Percentiles rank a stretch among this genome's conserved stretches.
Evolutionary conservation across 1,139 yeast genomes (phyloP).

Genomic region (Saccharomyces pastorianus): DNA sequence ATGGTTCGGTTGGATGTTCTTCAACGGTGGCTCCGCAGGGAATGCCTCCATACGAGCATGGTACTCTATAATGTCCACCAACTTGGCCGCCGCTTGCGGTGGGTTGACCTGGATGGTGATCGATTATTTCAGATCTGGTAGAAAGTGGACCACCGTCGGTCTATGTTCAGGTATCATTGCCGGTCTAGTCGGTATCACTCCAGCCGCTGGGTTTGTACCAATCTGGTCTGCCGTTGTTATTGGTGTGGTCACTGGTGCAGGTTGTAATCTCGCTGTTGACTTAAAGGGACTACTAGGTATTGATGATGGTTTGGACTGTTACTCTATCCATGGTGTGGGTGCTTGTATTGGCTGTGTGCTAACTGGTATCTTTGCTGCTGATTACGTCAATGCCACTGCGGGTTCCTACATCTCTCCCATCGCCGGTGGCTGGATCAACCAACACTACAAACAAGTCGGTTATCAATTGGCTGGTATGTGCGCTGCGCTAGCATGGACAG

Average conservation of each 20-base stretch:
- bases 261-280: conserved; percentile 80
- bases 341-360: conserved; percentile 76
- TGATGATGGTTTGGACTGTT: conserved; percentile 94
- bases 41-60: conserved; percentile 84
- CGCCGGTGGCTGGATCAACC: conserved; percentile 90
- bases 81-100: conserved; percentile 85
- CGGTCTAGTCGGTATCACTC: conserved; percentile 92
- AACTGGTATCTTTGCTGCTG: conserved; percentile 92
- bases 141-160: conserved; percentile 92
- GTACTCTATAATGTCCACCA: conserved; percentile 89
- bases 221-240: conserved; percentile 79
- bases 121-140: conserved; percentile 81
- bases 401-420: conserved; percentile 52
- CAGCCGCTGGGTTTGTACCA: conserved; percentile 95
- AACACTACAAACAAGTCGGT: conserved; percentile 81
- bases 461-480: conserved; percentile 84
- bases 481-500: conserved; percentile 74
- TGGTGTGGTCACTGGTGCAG: conserved; percentile 71
- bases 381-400: conserved; percentile 75
- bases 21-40: conserved; percentile 96
- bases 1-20: conserved; percentile 98
- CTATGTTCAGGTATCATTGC: conserved; percentile 90
- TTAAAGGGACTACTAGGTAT: conserved; percentile 62
- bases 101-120: conserved; percentile 90
- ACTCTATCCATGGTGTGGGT: conserved; percentile 90